Percentiles rank a stretch among this genome's conserved stretches.
Evolutionary conservation across 2,329 filamentous ascomycete species (phyloP).

Genomic region (Nemania bipapillata): DNA sequence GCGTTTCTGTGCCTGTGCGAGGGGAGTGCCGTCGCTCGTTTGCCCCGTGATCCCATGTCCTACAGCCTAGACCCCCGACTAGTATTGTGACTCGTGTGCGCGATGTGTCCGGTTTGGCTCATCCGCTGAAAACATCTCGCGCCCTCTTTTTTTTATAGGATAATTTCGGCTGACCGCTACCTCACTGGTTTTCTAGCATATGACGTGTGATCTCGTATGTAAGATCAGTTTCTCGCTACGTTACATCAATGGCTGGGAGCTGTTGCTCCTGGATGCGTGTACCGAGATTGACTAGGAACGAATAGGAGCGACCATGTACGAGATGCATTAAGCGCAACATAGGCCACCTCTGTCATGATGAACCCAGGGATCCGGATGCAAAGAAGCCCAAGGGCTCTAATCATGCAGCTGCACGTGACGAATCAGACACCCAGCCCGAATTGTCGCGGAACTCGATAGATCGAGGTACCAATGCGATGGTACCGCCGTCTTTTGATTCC

Average conservation of each 20-base stretch:
- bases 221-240: constrained; percentile 49
- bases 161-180: constrained; percentile 59
- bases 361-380: constrained; percentile 83
- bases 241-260: constrained; percentile 48
- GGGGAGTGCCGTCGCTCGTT: constrained; percentile 36
- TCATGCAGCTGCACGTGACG: constrained; percentile 68
- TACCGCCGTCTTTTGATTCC: constrained; percentile 60
- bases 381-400: constrained; percentile 80
- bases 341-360: constrained; percentile 97
- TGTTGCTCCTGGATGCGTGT: constrained; percentile 45
- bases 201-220: constrained; percentile 91
- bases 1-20: constrained; percentile 43
- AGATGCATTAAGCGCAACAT: constrained; percentile 99
- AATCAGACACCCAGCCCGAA: constrained; percentile 67
- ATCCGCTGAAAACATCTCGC: constrained; percentile 11
- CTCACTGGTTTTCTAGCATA: constrained; percentile 73
- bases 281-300: constrained; percentile 53
- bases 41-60: constrained; percentile 41
- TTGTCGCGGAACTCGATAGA: constrained; percentile 67
- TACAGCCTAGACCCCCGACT: constrained; percentile 28
- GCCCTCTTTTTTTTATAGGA: constrained; percentile 35
- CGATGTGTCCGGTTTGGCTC: constrained; percentile 41
- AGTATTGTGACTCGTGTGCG: constrained; percentile 37
- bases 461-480: constrained; percentile 65
- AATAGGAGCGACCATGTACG: constrained; percentile 91